Conservation (phyloP, 192 early-diverging fungal species). For the Chytriomyces sp. region DNA sequence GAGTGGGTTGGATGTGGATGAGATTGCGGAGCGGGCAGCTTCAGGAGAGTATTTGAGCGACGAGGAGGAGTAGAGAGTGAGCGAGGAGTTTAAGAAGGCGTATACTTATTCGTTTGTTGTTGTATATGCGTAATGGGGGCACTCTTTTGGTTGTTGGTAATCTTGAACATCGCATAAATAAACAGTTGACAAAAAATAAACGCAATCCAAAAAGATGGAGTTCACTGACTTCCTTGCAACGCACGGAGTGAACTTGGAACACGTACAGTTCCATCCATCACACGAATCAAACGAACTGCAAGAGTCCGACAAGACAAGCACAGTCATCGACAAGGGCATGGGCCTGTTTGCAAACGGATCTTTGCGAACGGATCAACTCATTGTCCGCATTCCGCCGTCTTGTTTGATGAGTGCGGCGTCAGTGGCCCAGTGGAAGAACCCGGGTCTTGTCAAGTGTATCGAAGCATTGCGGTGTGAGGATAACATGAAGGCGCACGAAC, state of each 20-base stretch:
- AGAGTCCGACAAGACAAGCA: not conserved
- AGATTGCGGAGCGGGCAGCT: conserved; percentile 14
- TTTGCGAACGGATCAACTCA: not conserved
- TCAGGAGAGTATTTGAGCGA: conserved; percentile 6
- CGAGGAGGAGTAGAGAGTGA: too few species aligned
- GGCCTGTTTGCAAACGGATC: conserved; percentile 7
- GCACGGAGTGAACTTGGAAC: too few species aligned
- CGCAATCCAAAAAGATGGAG: too few species aligned
- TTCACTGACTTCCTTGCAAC: too few species aligned
- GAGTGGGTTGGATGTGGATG: conserved; percentile 15
- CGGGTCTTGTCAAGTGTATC: not conserved
- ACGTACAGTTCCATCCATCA: too few species aligned
- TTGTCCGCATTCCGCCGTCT: not conserved
- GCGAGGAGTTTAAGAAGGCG: too few species aligned
- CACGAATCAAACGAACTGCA: too few species aligned
- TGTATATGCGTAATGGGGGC: too few species aligned
- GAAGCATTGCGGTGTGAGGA: not conserved
- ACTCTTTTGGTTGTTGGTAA: too few species aligned
- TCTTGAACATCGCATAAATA: too few species aligned
- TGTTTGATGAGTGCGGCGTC: not conserved
- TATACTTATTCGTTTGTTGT: too few species aligned
- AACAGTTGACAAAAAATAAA: too few species aligned
- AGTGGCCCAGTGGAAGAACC: not conserved
- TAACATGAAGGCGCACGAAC: not conserved
- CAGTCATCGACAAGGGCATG: not conserved